These are phyloP conservation scores for Oenanthe javanica DNA, from an alignment of 140 eudicot genomes.

Conservation along the genomic window DNA sequence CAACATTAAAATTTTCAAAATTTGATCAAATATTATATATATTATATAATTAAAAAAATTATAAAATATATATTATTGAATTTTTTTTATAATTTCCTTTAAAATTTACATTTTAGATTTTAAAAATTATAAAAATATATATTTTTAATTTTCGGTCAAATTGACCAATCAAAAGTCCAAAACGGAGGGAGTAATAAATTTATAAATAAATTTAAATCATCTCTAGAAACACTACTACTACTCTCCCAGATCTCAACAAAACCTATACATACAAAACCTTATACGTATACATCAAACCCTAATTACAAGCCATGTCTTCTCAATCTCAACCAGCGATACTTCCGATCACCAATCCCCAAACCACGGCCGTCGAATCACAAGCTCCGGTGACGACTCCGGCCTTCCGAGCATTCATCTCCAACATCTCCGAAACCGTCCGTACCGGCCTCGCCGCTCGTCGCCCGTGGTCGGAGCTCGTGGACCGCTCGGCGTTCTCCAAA, in stretches of 20 bases:
- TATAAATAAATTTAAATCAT: not conserved
- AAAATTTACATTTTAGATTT: too few species aligned
- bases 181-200: too few species aligned
- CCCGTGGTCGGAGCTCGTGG: constrained; percentile 85
- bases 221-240: not conserved
- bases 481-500: constrained; percentile 77
- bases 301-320: constrained; percentile 36
- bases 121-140: too few species aligned
- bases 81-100: too few species aligned
- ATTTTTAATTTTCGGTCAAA: too few species aligned
- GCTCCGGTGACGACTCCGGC: constrained; percentile 49
- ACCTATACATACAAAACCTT: not conserved
- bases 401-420: constrained; percentile 56
- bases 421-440: constrained; percentile 53
- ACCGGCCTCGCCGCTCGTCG: constrained; percentile 75
- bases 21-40: too few species aligned
- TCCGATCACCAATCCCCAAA: constrained; percentile 45
- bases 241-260: not conserved
- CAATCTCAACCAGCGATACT: constrained; percentile 51
- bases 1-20: too few species aligned
- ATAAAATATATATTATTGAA: too few species aligned
- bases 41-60: too few species aligned
- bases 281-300: not conserved
- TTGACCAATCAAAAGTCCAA: too few species aligned
- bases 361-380: constrained; percentile 36